Evolutionary conservation across 768 basidiomycete genomes (phyloP).

Genomic region (Lactarius vividus): DNA sequence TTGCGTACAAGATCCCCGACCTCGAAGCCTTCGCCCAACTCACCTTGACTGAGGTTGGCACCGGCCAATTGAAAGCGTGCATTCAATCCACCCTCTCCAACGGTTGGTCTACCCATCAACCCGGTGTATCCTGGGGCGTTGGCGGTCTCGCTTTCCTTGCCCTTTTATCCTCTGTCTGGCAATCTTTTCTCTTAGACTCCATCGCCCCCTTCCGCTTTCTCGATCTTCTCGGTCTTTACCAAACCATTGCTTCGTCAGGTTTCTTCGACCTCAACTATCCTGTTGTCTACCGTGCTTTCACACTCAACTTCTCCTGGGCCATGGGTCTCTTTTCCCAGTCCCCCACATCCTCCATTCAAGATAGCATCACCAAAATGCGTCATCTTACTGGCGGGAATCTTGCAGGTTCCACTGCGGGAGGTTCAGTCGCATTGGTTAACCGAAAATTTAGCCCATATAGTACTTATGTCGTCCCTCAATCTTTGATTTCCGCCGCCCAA

Average conservation of each 20-base stretch:
- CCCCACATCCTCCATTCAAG: conserved; percentile 58
- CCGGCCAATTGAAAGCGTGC: conserved; percentile 78
- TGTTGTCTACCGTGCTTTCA: conserved; percentile 72
- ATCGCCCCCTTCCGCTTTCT: conserved; percentile 74
- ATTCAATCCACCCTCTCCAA: conserved; percentile 91
- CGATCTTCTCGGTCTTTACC: conserved; percentile 80
- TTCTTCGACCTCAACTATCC: conserved; percentile 89
- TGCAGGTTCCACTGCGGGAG: conserved; percentile 53
- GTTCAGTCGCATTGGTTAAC: conserved; percentile 74
- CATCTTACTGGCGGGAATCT: conserved; percentile 77
- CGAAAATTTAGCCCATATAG: conserved; percentile 82
- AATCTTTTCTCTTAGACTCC: conserved; percentile 54
- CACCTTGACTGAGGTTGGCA: conserved; percentile 62
- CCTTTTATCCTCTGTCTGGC: conserved; percentile 50
- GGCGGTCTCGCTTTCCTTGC: conserved; percentile 64
- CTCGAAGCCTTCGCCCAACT: conserved; percentile 87
- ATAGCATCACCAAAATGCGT: conserved; percentile 79
- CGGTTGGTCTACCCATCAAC: conserved; percentile 77
- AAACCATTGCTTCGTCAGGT: conserved; percentile 75
- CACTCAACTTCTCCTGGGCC: conserved; percentile 88
- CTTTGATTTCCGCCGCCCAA: conserved; percentile 19
- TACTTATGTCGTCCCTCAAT: neutral
- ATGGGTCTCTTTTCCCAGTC: conserved; percentile 67
- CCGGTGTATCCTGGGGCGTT: conserved; percentile 74
- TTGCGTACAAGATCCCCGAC: conserved; percentile 87